Conservation (phyloP, 106 monocot species). For the Allium fistulosum region DNA sequence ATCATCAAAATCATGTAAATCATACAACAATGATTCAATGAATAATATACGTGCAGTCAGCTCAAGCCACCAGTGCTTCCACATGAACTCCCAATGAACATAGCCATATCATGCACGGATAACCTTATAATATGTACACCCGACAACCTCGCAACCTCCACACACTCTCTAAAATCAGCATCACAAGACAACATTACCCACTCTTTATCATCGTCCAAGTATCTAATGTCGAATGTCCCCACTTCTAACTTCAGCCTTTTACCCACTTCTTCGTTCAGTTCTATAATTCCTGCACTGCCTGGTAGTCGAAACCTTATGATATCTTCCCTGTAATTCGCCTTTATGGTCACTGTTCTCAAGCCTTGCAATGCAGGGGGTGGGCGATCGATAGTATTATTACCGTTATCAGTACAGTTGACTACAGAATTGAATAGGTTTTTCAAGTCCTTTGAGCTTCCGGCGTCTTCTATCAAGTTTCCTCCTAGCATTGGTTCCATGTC, state of each 20-base stretch:
- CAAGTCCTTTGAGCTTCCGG: constrained; percentile 59
- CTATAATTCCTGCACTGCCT: constrained; percentile 15
- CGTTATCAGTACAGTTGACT: constrained; percentile 9
- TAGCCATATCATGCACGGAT: constrained; percentile 30
- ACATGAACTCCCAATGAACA: constrained; percentile 47
- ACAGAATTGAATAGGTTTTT: constrained; percentile 26
- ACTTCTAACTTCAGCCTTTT: constrained; percentile 47
- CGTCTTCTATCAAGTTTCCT: constrained; percentile 40
- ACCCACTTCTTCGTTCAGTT: constrained; percentile 34
- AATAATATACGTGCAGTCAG: too few species aligned
- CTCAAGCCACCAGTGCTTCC: constrained; percentile 10
- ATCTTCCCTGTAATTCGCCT: constrained; percentile 60
- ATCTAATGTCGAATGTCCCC: constrained; percentile 47
- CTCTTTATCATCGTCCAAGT: constrained; percentile 63
- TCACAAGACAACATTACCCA: constrained; percentile 62
- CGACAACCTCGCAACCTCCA: constrained; percentile 30
- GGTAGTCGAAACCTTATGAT: constrained; percentile 53
- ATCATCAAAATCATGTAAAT: too few species aligned
- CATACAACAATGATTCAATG: too few species aligned
- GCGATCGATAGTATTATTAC: neutral
- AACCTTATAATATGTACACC: constrained; percentile 48
- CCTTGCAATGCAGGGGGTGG: constrained; percentile 7
- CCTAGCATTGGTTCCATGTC: constrained; percentile 15
- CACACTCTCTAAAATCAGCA: constrained; percentile 64
- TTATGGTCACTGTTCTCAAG: constrained; percentile 28